Percentiles rank a stretch among this genome's conserved stretches.
These are phyloP conservation scores for Penicillium canariense DNA, from an alignment of 495 filamentous ascomycete genomes.

Conservation along the genomic window DNA sequence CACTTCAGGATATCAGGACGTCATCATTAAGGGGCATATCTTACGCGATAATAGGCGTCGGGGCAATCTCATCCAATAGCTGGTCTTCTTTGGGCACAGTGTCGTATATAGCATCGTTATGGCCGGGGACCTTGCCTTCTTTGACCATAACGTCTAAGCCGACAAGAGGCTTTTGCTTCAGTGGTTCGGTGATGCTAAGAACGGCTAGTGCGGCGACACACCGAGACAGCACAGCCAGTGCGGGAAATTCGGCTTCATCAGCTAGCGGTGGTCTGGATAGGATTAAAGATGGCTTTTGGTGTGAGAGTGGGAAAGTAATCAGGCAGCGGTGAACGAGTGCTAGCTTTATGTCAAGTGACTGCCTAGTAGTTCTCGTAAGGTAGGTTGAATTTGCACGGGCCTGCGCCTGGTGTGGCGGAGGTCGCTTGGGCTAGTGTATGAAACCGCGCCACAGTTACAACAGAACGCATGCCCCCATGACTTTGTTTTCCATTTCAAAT, in stretches of 20 bases:
- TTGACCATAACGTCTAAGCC: slow-evolving; percentile 5
- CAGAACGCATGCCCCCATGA: no score
- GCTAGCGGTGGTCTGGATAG: no score
- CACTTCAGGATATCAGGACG: slow-evolving; percentile 6
- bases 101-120: slow-evolving; percentile 18
- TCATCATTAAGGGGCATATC: slow-evolving; percentile 1
- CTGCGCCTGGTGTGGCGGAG: no score
- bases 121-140: slow-evolving; percentile 10
- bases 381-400: no score
- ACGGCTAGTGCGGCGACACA: no score
- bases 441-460: no score
- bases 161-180: slow-evolving; percentile 1
- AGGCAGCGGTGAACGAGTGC: neutral
- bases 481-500: no score
- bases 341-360: slow-evolving; percentile 3
- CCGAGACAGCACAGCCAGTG: no score
- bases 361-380: no score
- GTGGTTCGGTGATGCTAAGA: slow-evolving; percentile 3
- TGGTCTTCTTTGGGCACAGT: slow-evolving; percentile 14
- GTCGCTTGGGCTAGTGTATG: no score
- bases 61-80: slow-evolving; percentile 14
- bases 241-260: no score
- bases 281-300: neutral
- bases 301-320: neutral
- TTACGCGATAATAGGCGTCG: slow-evolving; percentile 17